These are phyloP conservation scores for Scheffersomyces ergatensis DNA, from an alignment of 805 yeast species.

Conservation along the genomic window DNA sequence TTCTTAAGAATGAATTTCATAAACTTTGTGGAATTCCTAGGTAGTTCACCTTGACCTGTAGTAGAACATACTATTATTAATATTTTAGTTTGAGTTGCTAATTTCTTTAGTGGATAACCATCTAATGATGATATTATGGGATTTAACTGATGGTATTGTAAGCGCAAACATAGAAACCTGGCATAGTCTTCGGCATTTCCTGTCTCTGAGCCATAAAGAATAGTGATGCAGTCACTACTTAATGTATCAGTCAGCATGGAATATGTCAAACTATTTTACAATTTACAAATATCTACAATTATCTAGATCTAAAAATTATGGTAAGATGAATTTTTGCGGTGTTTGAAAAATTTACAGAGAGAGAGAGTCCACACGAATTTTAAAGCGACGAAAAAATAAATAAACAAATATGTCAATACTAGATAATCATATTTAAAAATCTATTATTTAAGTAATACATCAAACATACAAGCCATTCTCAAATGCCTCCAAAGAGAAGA, in stretches of 20 bases:
- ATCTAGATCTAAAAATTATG: too few species aligned
- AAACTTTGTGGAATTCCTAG: slow-evolving; percentile 68
- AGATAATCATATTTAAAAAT: background rate
- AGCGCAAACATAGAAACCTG: slow-evolving; percentile 50
- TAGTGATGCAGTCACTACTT: slow-evolving; percentile 37
- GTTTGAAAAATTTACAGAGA: too few species aligned
- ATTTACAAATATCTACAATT: too few species aligned
- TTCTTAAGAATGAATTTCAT: slow-evolving; percentile 73
- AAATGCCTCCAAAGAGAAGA: slow-evolving; percentile 24
- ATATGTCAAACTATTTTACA: too few species aligned
- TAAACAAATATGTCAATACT: background rate
- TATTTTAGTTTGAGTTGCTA: slow-evolving; percentile 45
- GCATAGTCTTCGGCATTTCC: slow-evolving; percentile 91
- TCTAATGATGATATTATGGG: slow-evolving; percentile 55
- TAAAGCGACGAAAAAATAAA: slow-evolving; percentile 1
- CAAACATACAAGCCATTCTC: background rate
- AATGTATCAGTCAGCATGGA: too few species aligned
- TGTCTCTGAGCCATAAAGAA: slow-evolving; percentile 89
- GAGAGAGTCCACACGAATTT: too few species aligned
- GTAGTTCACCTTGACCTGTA: slow-evolving; percentile 94
- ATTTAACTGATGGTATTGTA: slow-evolving; percentile 51
- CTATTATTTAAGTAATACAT: too few species aligned
- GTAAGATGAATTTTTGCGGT: too few species aligned
- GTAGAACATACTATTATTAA: slow-evolving; percentile 75
- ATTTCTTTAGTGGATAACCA: slow-evolving; percentile 53